phyloP scores from a whole-genome alignment of 2,329 filamentous ascomycete genomes.

The Diaporthe sp. region DNA sequence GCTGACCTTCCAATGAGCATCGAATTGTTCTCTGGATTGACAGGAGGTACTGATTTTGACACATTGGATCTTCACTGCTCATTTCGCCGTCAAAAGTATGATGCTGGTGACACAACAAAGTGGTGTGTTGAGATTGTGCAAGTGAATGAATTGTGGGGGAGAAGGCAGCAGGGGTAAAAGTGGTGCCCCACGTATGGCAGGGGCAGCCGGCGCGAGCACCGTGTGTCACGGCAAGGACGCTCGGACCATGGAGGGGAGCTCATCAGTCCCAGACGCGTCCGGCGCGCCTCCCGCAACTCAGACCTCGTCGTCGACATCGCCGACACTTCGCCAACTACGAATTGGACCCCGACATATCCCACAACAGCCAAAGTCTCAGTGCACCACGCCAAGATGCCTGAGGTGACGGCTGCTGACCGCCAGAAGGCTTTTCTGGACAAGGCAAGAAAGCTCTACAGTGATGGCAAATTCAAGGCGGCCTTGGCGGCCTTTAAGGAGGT shows the following conservation, averaged over 20 bases:
- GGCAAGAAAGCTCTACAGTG: slow-evolving; percentile 29
- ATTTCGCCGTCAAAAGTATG: slow-evolving; percentile 19
- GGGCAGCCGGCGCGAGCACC: neutral
- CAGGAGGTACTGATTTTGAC: neutral
- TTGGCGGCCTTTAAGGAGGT: slow-evolving; percentile 32
- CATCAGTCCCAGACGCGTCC: slow-evolving; percentile 4
- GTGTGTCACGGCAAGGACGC: neutral
- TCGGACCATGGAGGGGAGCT: neutral
- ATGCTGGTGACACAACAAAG: neutral
- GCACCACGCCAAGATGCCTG: slow-evolving; percentile 2
- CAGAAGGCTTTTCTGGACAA: neutral
- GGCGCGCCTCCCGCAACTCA: slow-evolving; percentile 3
- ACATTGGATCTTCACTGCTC: neutral
- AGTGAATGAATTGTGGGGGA: slow-evolving; percentile 30
- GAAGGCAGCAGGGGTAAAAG: neutral
- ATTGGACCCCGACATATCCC: neutral
- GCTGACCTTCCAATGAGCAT: neutral
- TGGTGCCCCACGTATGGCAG: neutral
- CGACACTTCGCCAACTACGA: neutral
- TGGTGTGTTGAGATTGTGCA: slow-evolving; percentile 6
- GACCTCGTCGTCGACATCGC: neutral
- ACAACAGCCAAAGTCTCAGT: neutral
- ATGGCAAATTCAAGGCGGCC: slow-evolving; percentile 6
- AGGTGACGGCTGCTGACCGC: neutral
- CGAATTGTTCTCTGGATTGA: neutral